Evolutionary conservation across 108 stramenopile species (phyloP).

Genomic region (Skeletonema grethae): DNA sequence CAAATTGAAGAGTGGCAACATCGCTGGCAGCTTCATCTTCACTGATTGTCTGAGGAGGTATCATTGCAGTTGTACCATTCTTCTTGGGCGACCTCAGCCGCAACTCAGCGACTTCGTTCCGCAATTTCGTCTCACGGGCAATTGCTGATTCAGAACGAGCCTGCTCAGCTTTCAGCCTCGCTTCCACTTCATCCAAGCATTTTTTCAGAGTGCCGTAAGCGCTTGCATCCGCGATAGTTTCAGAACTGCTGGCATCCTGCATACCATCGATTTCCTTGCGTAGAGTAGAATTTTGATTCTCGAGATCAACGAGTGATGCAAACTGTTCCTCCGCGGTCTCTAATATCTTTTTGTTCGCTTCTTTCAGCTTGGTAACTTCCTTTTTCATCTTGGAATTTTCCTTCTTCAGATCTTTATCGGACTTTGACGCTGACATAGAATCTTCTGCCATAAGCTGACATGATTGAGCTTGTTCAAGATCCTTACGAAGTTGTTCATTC

Average conservation of each 20-base stretch:
- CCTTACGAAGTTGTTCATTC: slow-evolving; percentile 36
- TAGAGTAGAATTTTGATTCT: slow-evolving; percentile 36
- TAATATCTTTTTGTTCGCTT: slow-evolving; percentile 45
- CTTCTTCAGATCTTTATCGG: slow-evolving; percentile 24
- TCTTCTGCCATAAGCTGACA: neutral
- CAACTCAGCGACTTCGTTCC: slow-evolving; percentile 23
- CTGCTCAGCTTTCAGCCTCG: slow-evolving; percentile 23
- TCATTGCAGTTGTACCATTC: neutral
- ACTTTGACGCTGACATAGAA: neutral
- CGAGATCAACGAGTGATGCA: slow-evolving; percentile 23
- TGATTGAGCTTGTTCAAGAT: slow-evolving; percentile 20
- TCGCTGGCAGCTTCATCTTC: slow-evolving; percentile 38
- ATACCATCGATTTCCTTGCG: slow-evolving; percentile 23
- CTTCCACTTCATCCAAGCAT: slow-evolving; percentile 15
- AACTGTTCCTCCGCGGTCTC: slow-evolving; percentile 45
- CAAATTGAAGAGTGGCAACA: slow-evolving; percentile 38
- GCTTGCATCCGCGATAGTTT: slow-evolving; percentile 20
- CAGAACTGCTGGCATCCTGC: slow-evolving; percentile 8
- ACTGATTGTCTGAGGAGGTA: slow-evolving; percentile 25
- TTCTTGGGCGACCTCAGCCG: neutral
- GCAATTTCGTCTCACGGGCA: slow-evolving; percentile 23
- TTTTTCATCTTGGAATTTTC: slow-evolving; percentile 34
- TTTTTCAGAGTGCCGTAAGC: slow-evolving; percentile 10
- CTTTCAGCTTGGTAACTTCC: slow-evolving; percentile 45
- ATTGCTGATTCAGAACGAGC: slow-evolving; percentile 24